Evolutionary conservation across 2,329 filamentous ascomycete genomes (phyloP).

Genomic region (Endothia cerciana): DNA sequence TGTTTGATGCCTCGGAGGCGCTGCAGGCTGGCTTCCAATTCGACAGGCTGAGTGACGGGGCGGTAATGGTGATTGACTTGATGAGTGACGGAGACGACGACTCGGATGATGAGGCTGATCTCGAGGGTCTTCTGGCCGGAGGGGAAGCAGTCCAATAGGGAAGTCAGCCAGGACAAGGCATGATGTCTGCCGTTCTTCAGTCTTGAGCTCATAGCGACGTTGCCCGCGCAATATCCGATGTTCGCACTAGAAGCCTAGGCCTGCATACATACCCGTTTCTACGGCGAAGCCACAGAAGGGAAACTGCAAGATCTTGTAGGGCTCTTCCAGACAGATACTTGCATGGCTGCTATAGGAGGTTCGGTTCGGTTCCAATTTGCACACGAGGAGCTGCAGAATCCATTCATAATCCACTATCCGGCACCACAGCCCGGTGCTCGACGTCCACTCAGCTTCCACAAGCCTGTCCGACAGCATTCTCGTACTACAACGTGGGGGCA

Average conservation of each 20-base stretch:
- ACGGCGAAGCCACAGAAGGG: not conserved
- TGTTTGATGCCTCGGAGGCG: slow-evolving; percentile 30
- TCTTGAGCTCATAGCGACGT: not conserved
- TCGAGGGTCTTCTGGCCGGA: slow-evolving; percentile 23
- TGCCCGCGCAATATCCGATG: not conserved
- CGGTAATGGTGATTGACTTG: slow-evolving; percentile 32
- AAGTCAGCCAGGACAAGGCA: not conserved
- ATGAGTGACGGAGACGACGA: slow-evolving; percentile 31
- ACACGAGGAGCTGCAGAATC: not conserved
- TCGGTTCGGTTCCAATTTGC: not conserved
- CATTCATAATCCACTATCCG: not conserved
- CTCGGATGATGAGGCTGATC: slow-evolving; percentile 29
- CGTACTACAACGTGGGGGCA: not conserved
- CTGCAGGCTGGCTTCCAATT: slow-evolving; percentile 33
- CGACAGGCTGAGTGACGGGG: slow-evolving; percentile 31
- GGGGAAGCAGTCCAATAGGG: slow-evolving; percentile 9
- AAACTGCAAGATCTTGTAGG: not conserved
- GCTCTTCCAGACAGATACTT: not conserved
- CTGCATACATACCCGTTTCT: not conserved
- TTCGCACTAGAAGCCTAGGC: not conserved
- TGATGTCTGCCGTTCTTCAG: not conserved
- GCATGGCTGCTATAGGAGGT: not conserved
- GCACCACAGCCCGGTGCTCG: not conserved
- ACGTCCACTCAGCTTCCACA: not conserved
- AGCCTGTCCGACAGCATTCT: not conserved